Evolutionary conservation across 2,329 filamentous ascomycete genomes (phyloP).

Genomic region (Botrytis elliptica): DNA sequence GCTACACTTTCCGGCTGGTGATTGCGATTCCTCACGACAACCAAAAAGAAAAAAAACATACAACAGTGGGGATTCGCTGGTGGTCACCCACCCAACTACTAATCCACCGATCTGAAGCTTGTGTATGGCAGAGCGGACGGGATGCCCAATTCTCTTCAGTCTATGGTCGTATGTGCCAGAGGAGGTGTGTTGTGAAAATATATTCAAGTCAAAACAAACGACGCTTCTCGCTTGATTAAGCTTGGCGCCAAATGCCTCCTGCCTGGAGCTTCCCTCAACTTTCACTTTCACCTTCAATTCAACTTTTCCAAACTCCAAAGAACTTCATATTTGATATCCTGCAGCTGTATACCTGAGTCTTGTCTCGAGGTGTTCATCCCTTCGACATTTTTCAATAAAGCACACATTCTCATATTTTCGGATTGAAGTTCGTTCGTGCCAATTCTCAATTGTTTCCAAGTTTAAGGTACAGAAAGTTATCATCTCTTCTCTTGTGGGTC

Average conservation of each 20-base stretch:
- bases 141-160: slow-evolving; percentile 20
- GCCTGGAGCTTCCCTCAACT: background rate
- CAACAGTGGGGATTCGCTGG: slow-evolving; percentile 17
- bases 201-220: background rate
- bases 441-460: background rate
- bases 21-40: background rate
- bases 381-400: background rate
- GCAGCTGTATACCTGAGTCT: background rate
- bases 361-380: background rate
- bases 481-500: background rate
- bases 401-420: background rate
- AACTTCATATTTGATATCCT: background rate
- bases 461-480: background rate
- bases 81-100: slow-evolving; percentile 22
- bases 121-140: slow-evolving; percentile 22
- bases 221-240: background rate
- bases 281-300: background rate
- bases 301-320: background rate
- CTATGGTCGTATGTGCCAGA: background rate
- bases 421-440: background rate
- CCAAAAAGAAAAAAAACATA: background rate
- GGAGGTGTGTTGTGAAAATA: fast-evolving
- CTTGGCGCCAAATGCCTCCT: background rate
- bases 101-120: slow-evolving; percentile 20
- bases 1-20: background rate